These are phyloP conservation scores for Cyclotella atomus DNA, from an alignment of 108 stramenopile genomes.

Conservation along the genomic window DNA sequence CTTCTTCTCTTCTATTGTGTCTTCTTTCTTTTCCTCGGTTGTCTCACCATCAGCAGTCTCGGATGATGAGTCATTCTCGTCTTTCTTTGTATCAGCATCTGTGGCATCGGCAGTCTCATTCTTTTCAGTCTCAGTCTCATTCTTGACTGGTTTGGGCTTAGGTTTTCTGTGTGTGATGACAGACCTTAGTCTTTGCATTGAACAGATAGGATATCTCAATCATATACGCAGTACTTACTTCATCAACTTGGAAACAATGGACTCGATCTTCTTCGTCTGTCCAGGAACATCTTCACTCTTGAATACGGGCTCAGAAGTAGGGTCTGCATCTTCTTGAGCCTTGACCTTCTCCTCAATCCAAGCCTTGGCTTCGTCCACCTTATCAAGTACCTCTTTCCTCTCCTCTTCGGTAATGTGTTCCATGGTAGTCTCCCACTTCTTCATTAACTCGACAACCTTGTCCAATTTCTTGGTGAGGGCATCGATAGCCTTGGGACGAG, in stretches of 20 bases:
- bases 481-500: conserved; percentile 81
- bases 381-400: conserved; percentile 75
- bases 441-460: conserved; percentile 74
- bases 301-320: conserved; percentile 87
- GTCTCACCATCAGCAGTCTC: conserved; percentile 17
- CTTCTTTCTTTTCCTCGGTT: conserved; percentile 24
- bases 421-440: conserved; percentile 87
- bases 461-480: conserved; percentile 64
- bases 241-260: conserved; percentile 65
- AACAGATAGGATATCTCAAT: neutral
- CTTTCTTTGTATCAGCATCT: conserved; percentile 12
- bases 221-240: conserved; percentile 18
- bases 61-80: conserved; percentile 33
- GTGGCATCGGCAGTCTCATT: conserved; percentile 16
- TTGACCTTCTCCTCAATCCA: conserved; percentile 84
- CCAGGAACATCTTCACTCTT: conserved; percentile 76
- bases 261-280: conserved; percentile 76
- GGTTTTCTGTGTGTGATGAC: conserved; percentile 50
- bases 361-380: conserved; percentile 66
- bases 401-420: conserved; percentile 94
- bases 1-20: no score
- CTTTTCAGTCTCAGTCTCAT: conserved; percentile 53
- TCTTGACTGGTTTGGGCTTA: conserved; percentile 75
- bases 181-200: neutral
- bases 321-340: conserved; percentile 69